Evolutionary conservation across 768 basidiomycete species (phyloP), one percentile per base, ranked within the genome.

Genomic region (Hypholoma fasciculare): DNA sequence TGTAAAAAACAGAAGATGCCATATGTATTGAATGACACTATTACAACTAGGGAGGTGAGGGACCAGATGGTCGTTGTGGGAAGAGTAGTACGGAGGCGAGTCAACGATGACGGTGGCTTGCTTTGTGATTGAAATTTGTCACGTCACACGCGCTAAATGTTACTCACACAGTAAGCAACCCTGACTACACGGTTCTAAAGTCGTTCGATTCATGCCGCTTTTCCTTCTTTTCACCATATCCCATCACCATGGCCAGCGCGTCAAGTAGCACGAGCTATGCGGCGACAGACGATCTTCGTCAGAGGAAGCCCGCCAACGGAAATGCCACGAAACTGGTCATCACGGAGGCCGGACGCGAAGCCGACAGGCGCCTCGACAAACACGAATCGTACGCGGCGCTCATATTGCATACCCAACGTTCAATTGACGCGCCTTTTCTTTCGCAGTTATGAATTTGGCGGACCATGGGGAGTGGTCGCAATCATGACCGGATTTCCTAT

Each of bases 1-100:
- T 91, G 87, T 96, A 98, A 78, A 94, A 97, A 72, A 98, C 94
- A 76, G 93, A 94, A 69, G 95, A 96, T 68, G 92, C 85, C 92
- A 75, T 76, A 70, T 71, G 67, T 75, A 75, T 77, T 73, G 72
- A 71, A 69, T 70, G 65, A 74, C 71, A 74, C 65, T 68, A 68
- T 56, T 67, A 63, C 58, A 68, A 66, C 64, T 64, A 67, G 64
- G 49, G 54, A 52, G 27, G 23, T 51, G 43, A 36, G 49, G 52
- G 46, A 40, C 39, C 50, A 49, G 52, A 57, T 60, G 62, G 59
- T 55, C 27, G 48, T 49, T 37, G 43, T 40, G 49, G 16, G 37
- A 51, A 36, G 50, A 49, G 30, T 36, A 49, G 30, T 7, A 34
- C 30, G 30, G 30, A 34, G 40, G 40, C 17, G 40, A 42, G 17